Base-by-base conservation (phyloP, 495 filamentous ascomycete genomes). In the Neurospora tetraspora region DNA sequence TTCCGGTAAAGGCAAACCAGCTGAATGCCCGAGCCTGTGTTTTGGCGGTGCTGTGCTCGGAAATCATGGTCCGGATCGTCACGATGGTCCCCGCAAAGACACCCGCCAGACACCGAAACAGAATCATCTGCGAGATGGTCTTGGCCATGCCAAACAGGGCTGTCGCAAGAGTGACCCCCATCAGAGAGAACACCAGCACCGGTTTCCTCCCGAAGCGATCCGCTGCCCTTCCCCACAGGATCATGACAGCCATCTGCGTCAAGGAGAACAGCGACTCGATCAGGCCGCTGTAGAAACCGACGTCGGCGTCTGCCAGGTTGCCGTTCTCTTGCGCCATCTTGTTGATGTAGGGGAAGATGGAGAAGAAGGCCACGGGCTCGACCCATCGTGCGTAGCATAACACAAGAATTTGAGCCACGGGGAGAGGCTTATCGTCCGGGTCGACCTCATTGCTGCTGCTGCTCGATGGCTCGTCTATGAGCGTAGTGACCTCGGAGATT, bases 361-460 rank as follows among this genome's bases (percentile, higher is more conserved):
- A 86, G 81, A 93, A 93, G 81, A 90, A 93, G 18, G 90, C 89
- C 39, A 92, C 82, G 5, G 91, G 91, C 79, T 93, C 91, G n/a
- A 92, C 79, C n/a, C 89, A 78, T 11, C 90, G 85, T 2, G 88
- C 88, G 77, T 86, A 91, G 80, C 91, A 92, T 27, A 93, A 86
- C 4, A 91, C 78, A 47, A 89, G 74, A 47, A 93, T 86, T 76
- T 93, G 91, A 11, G 73, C 27, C 70, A 81, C 81, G 12, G 89
- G 90, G 16, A 93, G 74, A 10, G 89, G 86, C 70, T 79, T 82
- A 72, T 80, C 76, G 5, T 72, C 68, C 7, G 53, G 70, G 31
- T 81, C 81, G 47, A 59, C 65, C 4, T 76, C 68, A 18, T 40
- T 39, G 70, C n/a, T 36, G 42, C 78, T 74, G 31, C 10, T 74